Evolutionary conservation across 1,284 basidiomycete genomes (phyloP).

Genomic region (Rhodotorula sp.): DNA sequence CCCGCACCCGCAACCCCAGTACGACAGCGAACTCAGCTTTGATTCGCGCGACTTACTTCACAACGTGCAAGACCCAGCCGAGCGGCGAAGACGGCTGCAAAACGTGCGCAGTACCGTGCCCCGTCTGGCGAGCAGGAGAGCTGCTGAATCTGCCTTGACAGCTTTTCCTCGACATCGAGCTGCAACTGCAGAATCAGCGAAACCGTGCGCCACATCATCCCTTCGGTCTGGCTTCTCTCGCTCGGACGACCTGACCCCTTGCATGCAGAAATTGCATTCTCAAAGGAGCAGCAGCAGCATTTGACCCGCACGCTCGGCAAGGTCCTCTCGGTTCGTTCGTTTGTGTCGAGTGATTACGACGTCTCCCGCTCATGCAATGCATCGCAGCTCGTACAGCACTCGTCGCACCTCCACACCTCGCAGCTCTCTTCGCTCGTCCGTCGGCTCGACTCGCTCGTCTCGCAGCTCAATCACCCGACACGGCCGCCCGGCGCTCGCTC

Average conservation of each 20-base stretch:
- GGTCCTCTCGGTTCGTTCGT: neutral
- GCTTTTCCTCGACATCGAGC: neutral
- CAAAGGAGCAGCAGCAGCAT: neutral
- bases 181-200: neutral
- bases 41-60: too few species aligned
- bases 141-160: neutral
- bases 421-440: neutral
- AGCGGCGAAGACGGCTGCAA: neutral
- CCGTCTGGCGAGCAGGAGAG: neutral
- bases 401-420: neutral
- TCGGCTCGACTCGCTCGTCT: neutral
- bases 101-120: neutral
- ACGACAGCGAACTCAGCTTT: neutral
- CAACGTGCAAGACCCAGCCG: neutral
- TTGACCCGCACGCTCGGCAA: neutral
- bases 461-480: neutral
- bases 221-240: accelerated
- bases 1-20: neutral
- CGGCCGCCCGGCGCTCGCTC: neutral
- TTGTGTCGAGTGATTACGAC: too few species aligned
- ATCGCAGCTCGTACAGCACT: neutral
- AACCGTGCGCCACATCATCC: neutral
- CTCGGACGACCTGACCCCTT: too few species aligned
- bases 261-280: neutral
- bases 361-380: neutral